Evolutionary conservation across 164 flowering plant genomes (phyloP).

Genomic region (Vitis vinifera): DNA sequence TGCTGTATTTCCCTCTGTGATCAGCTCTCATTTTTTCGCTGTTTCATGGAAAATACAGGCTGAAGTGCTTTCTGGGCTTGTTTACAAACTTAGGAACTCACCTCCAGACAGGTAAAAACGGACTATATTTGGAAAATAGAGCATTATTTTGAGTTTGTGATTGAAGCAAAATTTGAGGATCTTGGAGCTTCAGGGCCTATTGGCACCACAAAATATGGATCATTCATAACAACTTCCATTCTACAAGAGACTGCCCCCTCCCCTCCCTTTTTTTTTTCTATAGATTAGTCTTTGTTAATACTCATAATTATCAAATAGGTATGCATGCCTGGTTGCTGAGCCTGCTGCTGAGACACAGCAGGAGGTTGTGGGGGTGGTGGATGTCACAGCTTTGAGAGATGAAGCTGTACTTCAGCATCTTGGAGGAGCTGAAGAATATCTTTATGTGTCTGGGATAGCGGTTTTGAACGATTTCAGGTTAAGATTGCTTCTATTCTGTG

Average conservation of each 20-base stretch:
- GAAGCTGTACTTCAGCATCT: constrained; percentile 50
- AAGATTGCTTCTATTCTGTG: neutral
- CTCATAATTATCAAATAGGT: constrained; percentile 36
- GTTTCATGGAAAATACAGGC: constrained; percentile 44
- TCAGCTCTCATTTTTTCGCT: neutral
- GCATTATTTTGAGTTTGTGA: too few relatives aligned
- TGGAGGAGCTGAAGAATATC: constrained; percentile 64
- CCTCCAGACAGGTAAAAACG: constrained; percentile 67
- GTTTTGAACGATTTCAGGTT: constrained; percentile 71
- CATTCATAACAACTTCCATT: too few relatives aligned
- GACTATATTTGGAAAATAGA: too few relatives aligned
- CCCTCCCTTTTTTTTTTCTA: neutral
- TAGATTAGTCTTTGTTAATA: neutral
- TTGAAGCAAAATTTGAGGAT: too few relatives aligned
- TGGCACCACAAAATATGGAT: too few relatives aligned
- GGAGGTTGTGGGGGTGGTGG: constrained; percentile 72
- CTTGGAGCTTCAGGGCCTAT: too few relatives aligned
- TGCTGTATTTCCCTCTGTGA: neutral
- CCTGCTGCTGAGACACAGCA: constrained; percentile 13
- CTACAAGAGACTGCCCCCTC: too few relatives aligned
- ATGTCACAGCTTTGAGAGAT: constrained; percentile 69
- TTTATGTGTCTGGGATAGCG: constrained; percentile 89
- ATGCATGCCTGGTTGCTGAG: constrained; percentile 86
- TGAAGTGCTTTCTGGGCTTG: constrained; percentile 78
- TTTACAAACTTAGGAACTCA: constrained; percentile 72